phyloP scores from a whole-genome alignment of 257 asterid genomes.

The Jaltomata sinuosa region DNA sequence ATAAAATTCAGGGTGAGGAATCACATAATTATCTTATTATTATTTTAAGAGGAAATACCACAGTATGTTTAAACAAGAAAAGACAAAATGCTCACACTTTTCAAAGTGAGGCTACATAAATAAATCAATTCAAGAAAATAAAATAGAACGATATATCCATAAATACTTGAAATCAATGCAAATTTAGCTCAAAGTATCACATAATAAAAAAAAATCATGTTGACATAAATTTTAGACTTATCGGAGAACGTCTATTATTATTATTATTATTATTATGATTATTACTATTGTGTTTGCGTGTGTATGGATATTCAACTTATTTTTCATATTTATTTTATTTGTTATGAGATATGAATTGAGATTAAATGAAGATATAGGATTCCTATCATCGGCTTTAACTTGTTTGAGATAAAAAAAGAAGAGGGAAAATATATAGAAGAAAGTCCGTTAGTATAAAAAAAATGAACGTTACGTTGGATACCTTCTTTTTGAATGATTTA shows the following conservation, averaged over 20 bases:
- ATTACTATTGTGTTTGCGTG: background rate
- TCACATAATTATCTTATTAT: background rate
- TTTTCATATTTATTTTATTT: background rate
- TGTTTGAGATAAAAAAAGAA: background rate
- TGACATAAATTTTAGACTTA: too few relatives aligned
- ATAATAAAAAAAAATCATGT: background rate
- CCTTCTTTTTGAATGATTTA: constrained; percentile 21
- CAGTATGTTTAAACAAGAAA: background rate
- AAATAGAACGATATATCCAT: background rate
- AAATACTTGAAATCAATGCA: background rate
- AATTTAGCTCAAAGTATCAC: background rate
- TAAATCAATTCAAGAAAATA: background rate
- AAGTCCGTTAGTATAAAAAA: background rate
- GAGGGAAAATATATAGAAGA: constrained; percentile 1
- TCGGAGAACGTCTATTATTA: background rate
- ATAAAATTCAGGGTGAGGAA: background rate
- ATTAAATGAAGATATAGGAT: background rate
- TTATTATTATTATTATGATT: background rate
- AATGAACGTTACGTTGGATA: constrained; percentile 39
- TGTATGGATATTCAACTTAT: background rate
- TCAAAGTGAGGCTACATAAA: background rate
- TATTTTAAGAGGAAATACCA: background rate
- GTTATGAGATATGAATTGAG: background rate
- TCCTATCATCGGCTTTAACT: background rate
- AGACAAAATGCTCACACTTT: background rate